Base-by-base conservation (phyloP, 371 early-diverging fungal species). In the Cokeromyces recurvatus region DNA sequence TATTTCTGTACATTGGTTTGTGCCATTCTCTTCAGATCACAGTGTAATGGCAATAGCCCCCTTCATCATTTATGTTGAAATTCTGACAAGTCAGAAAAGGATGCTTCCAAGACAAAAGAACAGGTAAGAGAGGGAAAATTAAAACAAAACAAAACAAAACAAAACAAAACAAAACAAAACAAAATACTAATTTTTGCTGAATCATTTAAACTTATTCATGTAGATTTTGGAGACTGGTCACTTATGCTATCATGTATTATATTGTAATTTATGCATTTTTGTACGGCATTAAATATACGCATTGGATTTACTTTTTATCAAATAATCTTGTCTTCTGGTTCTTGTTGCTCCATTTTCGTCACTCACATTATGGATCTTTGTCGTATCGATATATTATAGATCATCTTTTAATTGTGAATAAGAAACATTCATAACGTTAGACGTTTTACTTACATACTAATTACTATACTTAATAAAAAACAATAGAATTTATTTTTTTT, bases 1-100 rank as follows among this genome's bases (percentile, higher is more conserved):
- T 58, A 48, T 81, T 10, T 71, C 77, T 9, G 79, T 77, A 4
- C 74, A 78, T 40, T 84, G 84, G 84, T 75, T 71, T 48, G 74
- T 64, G 6, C 81, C 81, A 0, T 79, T 81, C 47, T 71, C 70
- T 2, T 71, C 80, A 1, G 84, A 84, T 39, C 82, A 84, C 46
- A 74, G 64, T 43, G 59, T 80, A 14, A 51, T 74, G 20, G 73
- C 77, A 9, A 74, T 84, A 38, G 75, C 75, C 3, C 82, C 84
- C 0, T 76, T 81, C 23, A 66, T 82, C 43, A 46, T 81, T 25
- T 72, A 79, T 38, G 74, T 77, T 7, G 79, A 82, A 31, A 54
- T 72, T 25, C 43, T 79, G 27, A 70, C 73, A 20, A 53, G 62
- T 12, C 64, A 62, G 6, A 48, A 62, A 22, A 71, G 62, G 20